phyloP scores from a whole-genome alignment of 2,329 filamentous ascomycete genomes.

The Mycosphaerella sp. region DNA sequence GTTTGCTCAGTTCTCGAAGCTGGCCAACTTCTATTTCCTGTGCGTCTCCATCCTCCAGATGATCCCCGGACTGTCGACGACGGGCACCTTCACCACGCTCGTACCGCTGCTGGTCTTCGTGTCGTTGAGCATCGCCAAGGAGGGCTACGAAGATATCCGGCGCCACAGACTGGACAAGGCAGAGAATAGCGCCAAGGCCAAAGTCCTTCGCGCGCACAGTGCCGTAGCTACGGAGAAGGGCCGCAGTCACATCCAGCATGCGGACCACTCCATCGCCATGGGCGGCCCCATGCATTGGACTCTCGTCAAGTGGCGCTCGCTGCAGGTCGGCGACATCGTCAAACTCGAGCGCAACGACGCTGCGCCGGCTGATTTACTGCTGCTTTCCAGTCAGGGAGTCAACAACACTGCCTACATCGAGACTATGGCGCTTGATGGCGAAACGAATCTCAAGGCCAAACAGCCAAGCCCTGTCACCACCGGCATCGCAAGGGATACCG shows the following conservation, averaged over 20 bases:
- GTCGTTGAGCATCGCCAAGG: conserved; percentile 79
- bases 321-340: conserved; percentile 75
- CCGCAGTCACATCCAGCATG: neutral
- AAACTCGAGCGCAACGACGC: conserved; percentile 66
- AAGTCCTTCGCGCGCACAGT: conserved; percentile 20
- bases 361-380: conserved; percentile 69
- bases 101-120: conserved; percentile 77
- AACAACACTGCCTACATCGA: conserved; percentile 75
- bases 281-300: conserved; percentile 49
- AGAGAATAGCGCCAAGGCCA: conserved; percentile 56
- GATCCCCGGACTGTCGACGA: conserved; percentile 85
- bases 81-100: conserved; percentile 81
- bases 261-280: conserved; percentile 2
- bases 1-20: conserved; percentile 85
- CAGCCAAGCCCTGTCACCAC: conserved; percentile 49
- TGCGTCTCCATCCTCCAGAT: conserved; percentile 80
- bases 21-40: conserved; percentile 94
- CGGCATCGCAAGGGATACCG: conserved; percentile 54
- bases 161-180: conserved; percentile 77
- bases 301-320: conserved; percentile 65
- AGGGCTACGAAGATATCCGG: conserved; percentile 84
- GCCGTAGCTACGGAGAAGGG: conserved; percentile 2
- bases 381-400: conserved; percentile 67
- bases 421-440: conserved; percentile 71
- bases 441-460: conserved; percentile 72